phyloP scores from a whole-genome alignment of 1,284 basidiomycete genomes.

The Moesziomyces aphidis region DNA sequence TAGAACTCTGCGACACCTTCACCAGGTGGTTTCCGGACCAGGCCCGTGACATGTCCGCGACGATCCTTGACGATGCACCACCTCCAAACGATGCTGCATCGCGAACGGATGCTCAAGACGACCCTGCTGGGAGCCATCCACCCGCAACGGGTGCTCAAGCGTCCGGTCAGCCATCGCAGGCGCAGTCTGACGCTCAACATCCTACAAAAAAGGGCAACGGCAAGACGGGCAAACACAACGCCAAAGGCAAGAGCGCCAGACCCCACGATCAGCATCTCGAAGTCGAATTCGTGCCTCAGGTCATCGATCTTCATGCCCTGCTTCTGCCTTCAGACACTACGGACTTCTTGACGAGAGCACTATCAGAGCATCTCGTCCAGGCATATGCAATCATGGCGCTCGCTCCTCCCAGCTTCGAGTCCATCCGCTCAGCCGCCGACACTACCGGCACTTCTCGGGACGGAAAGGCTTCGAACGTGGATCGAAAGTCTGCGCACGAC shows the following conservation, averaged over 20 bases:
- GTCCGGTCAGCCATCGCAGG: neutral
- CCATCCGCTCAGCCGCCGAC: neutral
- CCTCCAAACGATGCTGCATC: too few relatives aligned
- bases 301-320: neutral
- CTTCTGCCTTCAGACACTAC: too few relatives aligned
- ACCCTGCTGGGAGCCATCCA: too few relatives aligned
- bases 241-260: neutral
- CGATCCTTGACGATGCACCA: too few relatives aligned
- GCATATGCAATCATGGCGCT: constrained; percentile 30
- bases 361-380: constrained; percentile 1
- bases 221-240: constrained; percentile 1
- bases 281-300: constrained; percentile 31
- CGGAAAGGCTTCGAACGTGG: too few relatives aligned
- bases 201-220: constrained; percentile 6
- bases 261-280: constrained; percentile 29
- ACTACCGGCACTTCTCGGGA: too few relatives aligned
- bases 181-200: neutral
- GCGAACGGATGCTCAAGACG: neutral
- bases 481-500: too few relatives aligned
- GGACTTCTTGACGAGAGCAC: too few relatives aligned
- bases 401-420: constrained; percentile 18
- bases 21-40: constrained; percentile 17
- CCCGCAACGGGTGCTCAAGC: neutral
- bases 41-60: too few relatives aligned
- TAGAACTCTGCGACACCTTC: constrained; percentile 7